Conservation (phyloP, 495 filamentous ascomycete species). For the Podospora tetraspora region DNA sequence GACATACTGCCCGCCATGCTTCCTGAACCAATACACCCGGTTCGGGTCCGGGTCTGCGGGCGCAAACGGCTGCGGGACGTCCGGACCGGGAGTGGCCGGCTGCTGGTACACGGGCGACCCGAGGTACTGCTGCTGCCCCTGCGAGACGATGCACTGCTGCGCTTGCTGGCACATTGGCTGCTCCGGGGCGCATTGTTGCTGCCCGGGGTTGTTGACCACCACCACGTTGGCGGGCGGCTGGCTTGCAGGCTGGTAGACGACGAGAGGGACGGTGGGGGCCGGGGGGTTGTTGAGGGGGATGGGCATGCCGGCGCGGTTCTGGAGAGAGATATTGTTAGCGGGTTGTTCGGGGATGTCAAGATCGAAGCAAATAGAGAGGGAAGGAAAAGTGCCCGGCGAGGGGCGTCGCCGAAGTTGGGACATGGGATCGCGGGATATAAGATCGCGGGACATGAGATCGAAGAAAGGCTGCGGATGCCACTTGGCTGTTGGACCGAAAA, state of each 20-base stretch:
- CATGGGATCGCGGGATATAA: neutral
- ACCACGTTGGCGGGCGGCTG: neutral
- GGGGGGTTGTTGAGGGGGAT: neutral
- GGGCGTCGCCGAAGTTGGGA: neutral
- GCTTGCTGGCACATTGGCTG: constrained; percentile 3
- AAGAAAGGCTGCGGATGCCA: neutral
- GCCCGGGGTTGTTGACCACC: neutral
- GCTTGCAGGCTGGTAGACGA: constrained; percentile 5
- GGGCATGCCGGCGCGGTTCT: neutral
- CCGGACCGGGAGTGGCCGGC: constrained; percentile 19
- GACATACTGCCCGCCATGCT: constrained; percentile 44
- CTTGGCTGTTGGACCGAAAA: neutral
- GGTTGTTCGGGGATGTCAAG: neutral
- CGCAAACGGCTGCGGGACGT: constrained; percentile 47
- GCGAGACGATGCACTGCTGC: neutral
- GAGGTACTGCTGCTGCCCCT: neutral
- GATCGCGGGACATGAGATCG: neutral
- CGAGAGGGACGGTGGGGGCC: neutral
- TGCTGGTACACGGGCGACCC: neutral
- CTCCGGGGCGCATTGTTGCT: neutral
- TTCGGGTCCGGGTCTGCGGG: constrained; percentile 47
- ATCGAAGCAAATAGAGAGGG: neutral
- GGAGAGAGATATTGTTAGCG: neutral
- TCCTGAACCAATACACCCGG: constrained; percentile 48
- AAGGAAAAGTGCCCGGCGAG: neutral